phyloP scores from a whole-genome alignment of 116 monocot genomes.

The Phalaenopsis hybrid region DNA sequence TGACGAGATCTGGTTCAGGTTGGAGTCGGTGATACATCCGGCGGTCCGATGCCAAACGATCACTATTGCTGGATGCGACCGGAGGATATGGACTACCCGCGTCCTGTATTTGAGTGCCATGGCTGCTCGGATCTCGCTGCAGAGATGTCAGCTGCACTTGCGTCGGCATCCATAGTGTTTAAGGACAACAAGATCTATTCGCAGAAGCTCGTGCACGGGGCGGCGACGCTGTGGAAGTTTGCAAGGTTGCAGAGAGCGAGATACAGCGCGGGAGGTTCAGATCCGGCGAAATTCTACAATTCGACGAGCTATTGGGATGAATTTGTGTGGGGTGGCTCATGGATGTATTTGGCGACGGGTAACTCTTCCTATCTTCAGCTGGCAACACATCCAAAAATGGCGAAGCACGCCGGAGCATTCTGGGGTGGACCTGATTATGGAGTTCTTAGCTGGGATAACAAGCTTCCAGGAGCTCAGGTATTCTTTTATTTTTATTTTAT shows the following conservation, averaged over 20 bases:
- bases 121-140: slow-evolving; percentile 85
- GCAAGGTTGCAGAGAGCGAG: slow-evolving; percentile 57
- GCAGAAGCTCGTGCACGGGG: slow-evolving; percentile 79
- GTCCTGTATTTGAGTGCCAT: slow-evolving; percentile 65
- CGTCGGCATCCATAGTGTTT: slow-evolving; percentile 84
- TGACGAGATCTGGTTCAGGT: slow-evolving; percentile 26
- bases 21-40: slow-evolving; percentile 38
- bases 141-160: slow-evolving; percentile 84
- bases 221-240: slow-evolving; percentile 60
- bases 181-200: slow-evolving; percentile 77
- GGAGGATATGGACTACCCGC: slow-evolving; percentile 78
- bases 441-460: slow-evolving; percentile 90
- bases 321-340: slow-evolving; percentile 77
- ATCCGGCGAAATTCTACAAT: slow-evolving; percentile 63
- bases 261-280: slow-evolving; percentile 47
- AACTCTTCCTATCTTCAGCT: slow-evolving; percentile 63
- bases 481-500: background rate
- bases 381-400: slow-evolving; percentile 60
- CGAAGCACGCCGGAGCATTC: slow-evolving; percentile 82
- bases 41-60: slow-evolving; percentile 61
- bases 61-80: slow-evolving; percentile 96
- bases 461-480: slow-evolving; percentile 85
- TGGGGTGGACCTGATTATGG: slow-evolving; percentile 88
- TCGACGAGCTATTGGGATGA: slow-evolving; percentile 87
- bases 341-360: slow-evolving; percentile 86